Evolutionary conservation across 192 early-diverging fungal genomes (phyloP).

Genomic region (Linnemannia elongata): DNA sequence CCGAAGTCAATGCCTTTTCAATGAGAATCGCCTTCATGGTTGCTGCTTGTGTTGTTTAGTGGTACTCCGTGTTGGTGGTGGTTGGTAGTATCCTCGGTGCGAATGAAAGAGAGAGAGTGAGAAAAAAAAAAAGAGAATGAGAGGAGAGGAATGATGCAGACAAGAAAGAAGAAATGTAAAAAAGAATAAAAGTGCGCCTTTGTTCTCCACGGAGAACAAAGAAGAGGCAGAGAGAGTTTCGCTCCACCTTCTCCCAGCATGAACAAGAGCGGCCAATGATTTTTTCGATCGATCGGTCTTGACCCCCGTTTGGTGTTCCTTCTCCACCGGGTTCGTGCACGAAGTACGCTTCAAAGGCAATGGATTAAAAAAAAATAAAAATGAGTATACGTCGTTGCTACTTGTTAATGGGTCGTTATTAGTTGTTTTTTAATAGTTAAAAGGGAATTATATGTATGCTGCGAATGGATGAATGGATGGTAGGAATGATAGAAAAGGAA

Average conservation of each 20-base stretch:
- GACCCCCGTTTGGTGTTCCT: conserved; percentile 2
- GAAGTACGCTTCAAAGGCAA: neutral
- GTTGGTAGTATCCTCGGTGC: neutral
- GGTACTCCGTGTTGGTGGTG: neutral
- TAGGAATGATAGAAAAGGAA: neutral
- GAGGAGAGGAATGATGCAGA: neutral
- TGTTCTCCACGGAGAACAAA: neutral
- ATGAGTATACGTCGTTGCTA: too few relatives aligned
- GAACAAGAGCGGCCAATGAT: neutral
- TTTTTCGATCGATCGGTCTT: conserved; percentile 35
- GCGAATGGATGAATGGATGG: neutral
- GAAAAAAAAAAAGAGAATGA: neutral
- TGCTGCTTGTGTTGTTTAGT: neutral
- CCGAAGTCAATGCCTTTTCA: conserved; percentile 68
- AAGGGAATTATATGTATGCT: neutral
- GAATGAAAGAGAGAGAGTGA: neutral
- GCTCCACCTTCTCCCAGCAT: neutral
- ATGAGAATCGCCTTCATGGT: conserved; percentile 63
- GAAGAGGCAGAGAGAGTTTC: neutral
- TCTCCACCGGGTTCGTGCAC: neutral
- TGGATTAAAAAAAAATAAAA: neutral
- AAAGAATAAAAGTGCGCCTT: neutral
- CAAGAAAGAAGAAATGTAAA: neutral
- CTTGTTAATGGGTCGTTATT: neutral
- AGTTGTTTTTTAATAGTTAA: neutral